These are phyloP conservation scores for Coprinellus micaceus DNA, from an alignment of 768 basidiomycete species.

Conservation along the genomic window DNA sequence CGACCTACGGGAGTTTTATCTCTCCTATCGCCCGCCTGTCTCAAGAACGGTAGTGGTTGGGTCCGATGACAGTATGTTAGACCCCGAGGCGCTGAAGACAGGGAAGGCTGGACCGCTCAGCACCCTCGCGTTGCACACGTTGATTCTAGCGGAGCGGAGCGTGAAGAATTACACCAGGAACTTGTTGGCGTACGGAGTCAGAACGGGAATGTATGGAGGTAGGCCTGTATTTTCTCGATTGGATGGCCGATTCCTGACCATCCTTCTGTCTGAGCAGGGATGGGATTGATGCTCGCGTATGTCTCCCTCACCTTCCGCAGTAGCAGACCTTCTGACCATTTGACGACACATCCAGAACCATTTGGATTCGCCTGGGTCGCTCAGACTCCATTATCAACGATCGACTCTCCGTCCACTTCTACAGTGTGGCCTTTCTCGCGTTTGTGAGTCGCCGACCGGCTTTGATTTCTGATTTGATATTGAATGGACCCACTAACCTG, in stretches of 20 bases:
- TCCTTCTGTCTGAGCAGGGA: slow-evolving; percentile 22
- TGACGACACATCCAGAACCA: slow-evolving; percentile 32
- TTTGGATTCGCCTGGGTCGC: slow-evolving; percentile 47
- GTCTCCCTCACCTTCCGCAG: slow-evolving; percentile 8
- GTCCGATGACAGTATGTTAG: background rate
- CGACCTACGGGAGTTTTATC: slow-evolving; percentile 34
- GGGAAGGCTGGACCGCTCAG: slow-evolving; percentile 27
- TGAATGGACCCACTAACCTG: background rate
- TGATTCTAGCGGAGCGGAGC: slow-evolving; percentile 45
- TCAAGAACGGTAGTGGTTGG: background rate
- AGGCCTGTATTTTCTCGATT: slow-evolving; percentile 10
- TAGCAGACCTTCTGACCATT: background rate
- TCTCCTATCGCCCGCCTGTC: slow-evolving; percentile 15
- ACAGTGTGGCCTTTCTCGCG: slow-evolving; percentile 51
- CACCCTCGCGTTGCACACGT: slow-evolving; percentile 39
- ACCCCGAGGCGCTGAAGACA: slow-evolving; percentile 4
- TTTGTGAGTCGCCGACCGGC: slow-evolving; percentile 30
- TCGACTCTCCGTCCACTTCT: slow-evolving; percentile 52
- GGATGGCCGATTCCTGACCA: no score
- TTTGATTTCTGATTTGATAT: background rate
- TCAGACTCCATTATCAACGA: slow-evolving; percentile 42
- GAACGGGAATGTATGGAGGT: slow-evolving; percentile 53
- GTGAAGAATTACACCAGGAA: slow-evolving; percentile 50
- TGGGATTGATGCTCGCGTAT: slow-evolving; percentile 44
- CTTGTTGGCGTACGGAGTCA: slow-evolving; percentile 54